A percentile compares a stretch with the other conserved stretches of the same genome.
These are phyloP conservation scores for Cavenderia fasciculata DNA, from an alignment of 78 protist species.

Conservation along the genomic window DNA sequence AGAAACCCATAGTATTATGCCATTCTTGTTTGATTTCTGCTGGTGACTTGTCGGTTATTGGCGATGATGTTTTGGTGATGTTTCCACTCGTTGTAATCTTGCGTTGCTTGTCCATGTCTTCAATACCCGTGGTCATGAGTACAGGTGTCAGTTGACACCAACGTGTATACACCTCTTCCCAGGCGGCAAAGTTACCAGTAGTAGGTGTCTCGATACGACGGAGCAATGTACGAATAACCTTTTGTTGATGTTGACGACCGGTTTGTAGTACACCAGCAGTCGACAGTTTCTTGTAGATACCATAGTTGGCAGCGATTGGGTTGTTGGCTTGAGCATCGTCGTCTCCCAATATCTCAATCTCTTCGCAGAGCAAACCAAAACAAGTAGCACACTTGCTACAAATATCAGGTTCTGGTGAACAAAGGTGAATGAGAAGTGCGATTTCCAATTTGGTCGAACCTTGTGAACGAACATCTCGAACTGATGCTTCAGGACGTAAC, in stretches of 20 bases:
- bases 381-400: constrained; percentile 75
- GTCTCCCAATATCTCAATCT: constrained; percentile 67
- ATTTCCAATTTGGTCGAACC: constrained; percentile 67
- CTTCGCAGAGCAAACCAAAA: constrained; percentile 72
- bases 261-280: constrained; percentile 61
- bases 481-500: constrained; percentile 34
- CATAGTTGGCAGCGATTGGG: constrained; percentile 38
- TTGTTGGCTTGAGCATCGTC: constrained; percentile 37
- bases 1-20: constrained; percentile 70
- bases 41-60: constrained; percentile 4
- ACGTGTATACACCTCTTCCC: constrained; percentile 74
- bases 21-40: constrained; percentile 68
- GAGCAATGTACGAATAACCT: constrained; percentile 66
- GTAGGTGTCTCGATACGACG: constrained; percentile 63
- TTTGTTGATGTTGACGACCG: constrained; percentile 84
- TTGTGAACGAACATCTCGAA: constrained; percentile 55
- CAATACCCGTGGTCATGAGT: not conserved
- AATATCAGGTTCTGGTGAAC: constrained; percentile 78
- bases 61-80: not conserved
- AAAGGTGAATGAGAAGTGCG: constrained; percentile 75
- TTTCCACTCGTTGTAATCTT: too few species aligned
- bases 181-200: constrained; percentile 81
- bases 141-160: constrained; percentile 62
- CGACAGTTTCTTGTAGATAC: constrained; percentile 62
- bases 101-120: too few species aligned